Percentiles rank a stretch among this genome's conserved stretches.
Conservation (phyloP, 2,329 filamentous ascomycete species). For the Fusarium sambucinum region DNA sequence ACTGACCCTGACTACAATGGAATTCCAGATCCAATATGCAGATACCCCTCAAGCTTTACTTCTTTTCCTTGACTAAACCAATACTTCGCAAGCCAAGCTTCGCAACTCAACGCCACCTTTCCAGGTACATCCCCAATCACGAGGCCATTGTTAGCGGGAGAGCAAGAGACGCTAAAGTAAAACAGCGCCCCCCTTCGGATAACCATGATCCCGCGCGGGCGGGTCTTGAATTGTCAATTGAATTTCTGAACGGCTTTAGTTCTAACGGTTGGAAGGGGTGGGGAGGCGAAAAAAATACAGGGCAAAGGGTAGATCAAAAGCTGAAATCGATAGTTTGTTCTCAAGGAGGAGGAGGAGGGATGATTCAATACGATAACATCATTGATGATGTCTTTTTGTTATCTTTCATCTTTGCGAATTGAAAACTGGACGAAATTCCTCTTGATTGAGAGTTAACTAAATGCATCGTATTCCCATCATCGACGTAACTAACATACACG, state of each 20-base stretch:
- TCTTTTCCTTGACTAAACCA: constrained; percentile 5
- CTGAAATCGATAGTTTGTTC: constrained; percentile 24
- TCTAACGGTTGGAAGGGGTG: constrained; percentile 2
- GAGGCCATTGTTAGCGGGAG: constrained; percentile 38
- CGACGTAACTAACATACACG: background rate
- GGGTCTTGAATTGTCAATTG: constrained; percentile 31
- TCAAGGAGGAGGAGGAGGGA: constrained; percentile 13
- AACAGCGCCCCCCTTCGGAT: constrained; percentile 28
- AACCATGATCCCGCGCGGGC: constrained; percentile 27
- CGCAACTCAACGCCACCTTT: constrained; percentile 39
- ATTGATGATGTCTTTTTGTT: constrained; percentile 1
- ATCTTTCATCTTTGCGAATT: constrained; percentile 2
- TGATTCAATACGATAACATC: background rate
- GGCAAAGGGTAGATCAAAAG: background rate
- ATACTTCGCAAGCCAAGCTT: constrained; percentile 29
- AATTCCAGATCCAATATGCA: constrained; percentile 24
- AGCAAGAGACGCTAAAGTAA: constrained; percentile 26
- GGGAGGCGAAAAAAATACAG: constrained; percentile 16
- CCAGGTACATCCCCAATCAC: constrained; percentile 39
- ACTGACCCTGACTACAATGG: constrained; percentile 10
- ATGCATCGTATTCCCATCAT: background rate
- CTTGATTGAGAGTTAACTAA: background rate
- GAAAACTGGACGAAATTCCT: constrained; percentile 10
- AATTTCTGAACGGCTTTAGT: constrained; percentile 19
- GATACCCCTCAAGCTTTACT: background rate